A percentile compares a stretch with the other conserved stretches of the same genome.
These are phyloP conservation scores for Ustilago nuda DNA, from an alignment of 1,284 basidiomycete species.

Conservation along the genomic window DNA sequence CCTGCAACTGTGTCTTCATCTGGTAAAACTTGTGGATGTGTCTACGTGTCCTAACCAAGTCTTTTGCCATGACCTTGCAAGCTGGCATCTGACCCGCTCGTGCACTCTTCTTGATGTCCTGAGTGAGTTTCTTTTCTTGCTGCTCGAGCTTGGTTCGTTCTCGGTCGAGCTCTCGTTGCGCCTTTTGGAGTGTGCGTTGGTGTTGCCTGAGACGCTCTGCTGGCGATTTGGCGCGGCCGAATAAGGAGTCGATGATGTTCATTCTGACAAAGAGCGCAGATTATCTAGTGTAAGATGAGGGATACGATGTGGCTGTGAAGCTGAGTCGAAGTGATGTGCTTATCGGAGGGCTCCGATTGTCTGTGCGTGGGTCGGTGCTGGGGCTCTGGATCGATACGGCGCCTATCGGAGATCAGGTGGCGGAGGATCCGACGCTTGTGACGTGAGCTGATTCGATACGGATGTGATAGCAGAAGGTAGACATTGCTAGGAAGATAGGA, in stretches of 20 bases:
- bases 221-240: conserved; percentile 91
- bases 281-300: too few species aligned
- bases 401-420: neutral
- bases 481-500: conserved; percentile 3
- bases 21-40: conserved; percentile 99
- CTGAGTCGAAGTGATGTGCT: neutral
- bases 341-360: neutral
- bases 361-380: neutral
- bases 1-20: conserved; percentile 98
- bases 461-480: neutral
- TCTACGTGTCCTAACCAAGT: conserved; percentile 92
- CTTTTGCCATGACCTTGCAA: conserved; percentile 99
- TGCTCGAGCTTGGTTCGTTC: conserved; percentile 93
- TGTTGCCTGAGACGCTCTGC: conserved; percentile 96
- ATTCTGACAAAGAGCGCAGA: conserved; percentile 7
- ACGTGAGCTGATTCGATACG: neutral
- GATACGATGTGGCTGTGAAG: too few species aligned
- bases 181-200: conserved; percentile 93
- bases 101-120: conserved; percentile 96
- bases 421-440: conserved; percentile 12
- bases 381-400: too few species aligned
- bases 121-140: conserved; percentile 74
- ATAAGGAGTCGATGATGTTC: conserved; percentile 70
- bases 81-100: conserved; percentile 87
- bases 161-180: conserved; percentile 94